These are phyloP conservation scores for Xylaria scruposa DNA, from an alignment of 495 filamentous ascomycete species.

Conservation along the genomic window DNA sequence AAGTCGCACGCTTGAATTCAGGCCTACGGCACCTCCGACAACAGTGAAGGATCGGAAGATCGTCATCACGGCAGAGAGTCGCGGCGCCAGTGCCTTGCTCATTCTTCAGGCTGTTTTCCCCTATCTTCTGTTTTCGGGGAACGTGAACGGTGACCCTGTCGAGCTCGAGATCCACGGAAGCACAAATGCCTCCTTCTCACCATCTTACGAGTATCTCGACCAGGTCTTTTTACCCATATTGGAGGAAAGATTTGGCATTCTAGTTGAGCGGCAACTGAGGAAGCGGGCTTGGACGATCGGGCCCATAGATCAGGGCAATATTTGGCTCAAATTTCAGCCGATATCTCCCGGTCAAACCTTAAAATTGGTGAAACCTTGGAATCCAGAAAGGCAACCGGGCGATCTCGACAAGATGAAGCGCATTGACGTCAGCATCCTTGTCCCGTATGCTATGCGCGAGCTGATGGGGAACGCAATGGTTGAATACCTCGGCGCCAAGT, in stretches of 20 bases:
- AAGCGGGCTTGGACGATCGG: constrained; percentile 74
- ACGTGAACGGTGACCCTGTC: constrained; percentile 47
- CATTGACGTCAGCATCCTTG: constrained; percentile 66
- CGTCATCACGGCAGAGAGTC: constrained; percentile 50
- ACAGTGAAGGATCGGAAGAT: constrained; percentile 47
- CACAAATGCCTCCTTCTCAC: constrained; percentile 76
- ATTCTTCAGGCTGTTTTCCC: constrained; percentile 85
- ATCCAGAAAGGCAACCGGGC: constrained; percentile 19
- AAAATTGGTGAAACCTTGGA: constrained; percentile 50
- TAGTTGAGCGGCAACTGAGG: constrained; percentile 61
- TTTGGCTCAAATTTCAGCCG: constrained; percentile 65
- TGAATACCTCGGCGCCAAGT: constrained; percentile 44
- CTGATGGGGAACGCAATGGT: constrained; percentile 46
- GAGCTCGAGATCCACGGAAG: constrained; percentile 73
- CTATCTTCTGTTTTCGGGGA: constrained; percentile 69
- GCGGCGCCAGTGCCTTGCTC: constrained; percentile 64
- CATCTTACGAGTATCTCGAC: constrained; percentile 76
- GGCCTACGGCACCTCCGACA: constrained; percentile 50
- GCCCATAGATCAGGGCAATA: constrained; percentile 59
- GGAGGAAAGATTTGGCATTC: constrained; percentile 65
- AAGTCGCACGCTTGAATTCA: constrained; percentile 60
- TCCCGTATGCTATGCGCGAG: constrained; percentile 54
- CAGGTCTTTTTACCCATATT: constrained; percentile 79
- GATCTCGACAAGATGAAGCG: constrained; percentile 52
- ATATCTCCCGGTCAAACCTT: constrained; percentile 53